Evolutionary conservation across 106 monocot species (phyloP).

Genomic region (Xerophyta viscosa): DNA sequence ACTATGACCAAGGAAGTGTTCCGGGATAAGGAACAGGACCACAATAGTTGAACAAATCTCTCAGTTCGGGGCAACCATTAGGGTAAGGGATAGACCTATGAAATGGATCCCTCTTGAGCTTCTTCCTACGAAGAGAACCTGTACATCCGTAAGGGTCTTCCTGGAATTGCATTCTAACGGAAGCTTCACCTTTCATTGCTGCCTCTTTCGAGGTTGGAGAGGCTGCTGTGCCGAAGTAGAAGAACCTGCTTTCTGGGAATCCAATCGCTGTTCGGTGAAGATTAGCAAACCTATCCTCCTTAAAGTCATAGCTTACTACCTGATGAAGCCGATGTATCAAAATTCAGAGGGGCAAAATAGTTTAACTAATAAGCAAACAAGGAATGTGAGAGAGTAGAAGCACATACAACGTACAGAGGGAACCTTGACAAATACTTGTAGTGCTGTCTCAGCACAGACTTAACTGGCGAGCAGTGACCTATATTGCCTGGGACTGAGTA

Average conservation of each 20-base stretch:
- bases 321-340: slow-evolving; percentile 12
- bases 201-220: slow-evolving; percentile 47
- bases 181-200: slow-evolving; percentile 64
- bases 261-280: slow-evolving; percentile 72
- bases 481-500: no score
- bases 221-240: slow-evolving; percentile 65
- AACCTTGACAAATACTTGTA: not conserved
- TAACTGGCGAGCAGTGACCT: no score
- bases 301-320: slow-evolving; percentile 99
- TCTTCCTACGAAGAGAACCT: slow-evolving; percentile 54
- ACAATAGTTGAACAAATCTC: slow-evolving; percentile 72
- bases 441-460: not conserved
- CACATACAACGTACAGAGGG: not conserved
- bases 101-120: slow-evolving; percentile 84
- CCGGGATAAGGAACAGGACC: slow-evolving; percentile 69
- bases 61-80: slow-evolving; percentile 80
- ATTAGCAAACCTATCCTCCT: slow-evolving; percentile 74
- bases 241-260: slow-evolving; percentile 77
- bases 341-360: not conserved
- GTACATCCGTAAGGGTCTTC: slow-evolving; percentile 83
- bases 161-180: slow-evolving; percentile 65
- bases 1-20: slow-evolving; percentile 61
- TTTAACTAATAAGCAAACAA: not conserved
- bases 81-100: slow-evolving; percentile 79
- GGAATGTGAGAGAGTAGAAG: not conserved